Evolutionary conservation across 2,329 filamentous ascomycete genomes (phyloP), one percentile per base, ranked within the genome.

Genomic region (Neofusicoccum umdonicola): DNA sequence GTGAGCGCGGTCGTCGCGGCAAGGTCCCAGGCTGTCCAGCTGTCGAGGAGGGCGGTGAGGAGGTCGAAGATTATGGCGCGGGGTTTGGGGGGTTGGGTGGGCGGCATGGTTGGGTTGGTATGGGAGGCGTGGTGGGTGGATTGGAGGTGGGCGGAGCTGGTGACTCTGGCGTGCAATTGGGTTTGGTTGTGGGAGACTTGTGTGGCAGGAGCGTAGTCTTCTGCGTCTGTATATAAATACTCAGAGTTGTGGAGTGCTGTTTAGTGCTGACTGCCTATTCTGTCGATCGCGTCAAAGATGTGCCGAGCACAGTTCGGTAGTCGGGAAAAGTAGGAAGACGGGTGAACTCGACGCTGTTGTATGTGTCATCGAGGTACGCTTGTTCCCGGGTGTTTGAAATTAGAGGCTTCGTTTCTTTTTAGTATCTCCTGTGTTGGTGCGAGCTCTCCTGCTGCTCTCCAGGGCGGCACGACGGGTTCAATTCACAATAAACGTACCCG

Each of bases 41-140:
- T 79, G 69, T 80, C 73, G 6, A 78, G 67, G 0, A 80, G 74
- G 13, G 70, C 78, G 1, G 78, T 80, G 27, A 80, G 74, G 34
- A 80, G 76, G 64, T 80, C 78, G 37, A 80, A 80, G 35, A 80
- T 66, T 1, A 80, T 70, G 52, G 71, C 78, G 68, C 65, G 67
- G 35, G 63, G 65, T 50, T 56, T 63, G 56, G 8, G 54, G 5
- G 22, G 54, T n/a, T 22, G 39, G 27, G 27, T 31, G 27, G 27
- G 27, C 1, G 27, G 27, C 27, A 31, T 19, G 22, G 54, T 52
- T 8, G 39, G n/a, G 12, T 6, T 37, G 27, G n/a, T 8, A 6
- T 47, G 5, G n/a, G 22, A n/a, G 22, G 19, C 6, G 56, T 27
- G 17, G 41, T 17, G 47, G 56, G 7, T 12, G 7, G 41, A 8